These are phyloP conservation scores for Kazachstania sp. DNA, from an alignment of 1,139 yeast genomes.

Conservation along the genomic window DNA sequence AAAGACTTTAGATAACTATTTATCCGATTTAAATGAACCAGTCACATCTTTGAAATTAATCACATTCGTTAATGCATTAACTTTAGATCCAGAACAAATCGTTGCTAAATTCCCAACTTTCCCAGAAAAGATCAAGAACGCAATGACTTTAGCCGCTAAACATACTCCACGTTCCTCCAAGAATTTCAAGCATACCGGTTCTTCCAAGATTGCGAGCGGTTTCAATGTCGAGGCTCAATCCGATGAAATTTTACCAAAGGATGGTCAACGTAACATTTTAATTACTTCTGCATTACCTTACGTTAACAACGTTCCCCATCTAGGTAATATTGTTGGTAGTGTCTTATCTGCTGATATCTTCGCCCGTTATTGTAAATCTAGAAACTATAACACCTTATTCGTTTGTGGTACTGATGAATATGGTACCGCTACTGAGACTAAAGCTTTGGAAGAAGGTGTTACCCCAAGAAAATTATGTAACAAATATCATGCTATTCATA, in stretches of 20 bases:
- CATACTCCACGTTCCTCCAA: slow-evolving; percentile 21
- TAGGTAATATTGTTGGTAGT: slow-evolving; percentile 92
- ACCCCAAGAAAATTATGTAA: slow-evolving; percentile 83
- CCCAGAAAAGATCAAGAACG: slow-evolving; percentile 39
- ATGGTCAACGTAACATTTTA: slow-evolving; percentile 66
- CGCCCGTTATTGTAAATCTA: slow-evolving; percentile 78
- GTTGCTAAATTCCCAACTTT: slow-evolving; percentile 25
- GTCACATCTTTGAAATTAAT: slow-evolving; percentile 29
- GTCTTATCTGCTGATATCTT: slow-evolving; percentile 90
- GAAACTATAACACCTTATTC: slow-evolving; percentile 77
- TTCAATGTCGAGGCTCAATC: slow-evolving; percentile 33
- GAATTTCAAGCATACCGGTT: slow-evolving; percentile 46
- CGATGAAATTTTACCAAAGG: slow-evolving; percentile 47
- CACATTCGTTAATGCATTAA: slow-evolving; percentile 31
- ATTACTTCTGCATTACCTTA: slow-evolving; percentile 95
- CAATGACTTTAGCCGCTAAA: slow-evolving; percentile 30
- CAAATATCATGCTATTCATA: slow-evolving; percentile 78
- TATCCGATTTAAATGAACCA: slow-evolving; percentile 18
- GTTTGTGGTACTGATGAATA: slow-evolving; percentile 97
- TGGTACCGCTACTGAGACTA: slow-evolving; percentile 98
- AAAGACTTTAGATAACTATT: slow-evolving; percentile 30
- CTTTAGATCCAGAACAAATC: slow-evolving; percentile 26
- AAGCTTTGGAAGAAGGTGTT: slow-evolving; percentile 87
- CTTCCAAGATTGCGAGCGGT: slow-evolving; percentile 38
- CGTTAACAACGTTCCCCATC: slow-evolving; percentile 94